These are phyloP conservation scores for Dictyostelium citrinum DNA, from an alignment of 78 protist genomes.

Conservation along the genomic window DNA sequence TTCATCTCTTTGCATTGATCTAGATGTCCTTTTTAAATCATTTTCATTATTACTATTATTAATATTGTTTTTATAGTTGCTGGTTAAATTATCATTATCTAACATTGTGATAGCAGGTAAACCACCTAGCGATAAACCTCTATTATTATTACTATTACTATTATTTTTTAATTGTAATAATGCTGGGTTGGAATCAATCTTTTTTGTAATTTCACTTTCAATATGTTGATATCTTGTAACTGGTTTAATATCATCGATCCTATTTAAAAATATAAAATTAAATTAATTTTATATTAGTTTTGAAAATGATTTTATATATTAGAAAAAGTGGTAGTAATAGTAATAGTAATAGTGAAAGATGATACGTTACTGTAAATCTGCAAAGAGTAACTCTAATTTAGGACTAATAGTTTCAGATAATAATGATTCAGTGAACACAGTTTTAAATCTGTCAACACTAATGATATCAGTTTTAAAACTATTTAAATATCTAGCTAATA, in stretches of 20 bases:
- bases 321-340: background rate
- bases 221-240: slow-evolving; percentile 34
- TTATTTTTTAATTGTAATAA: too few species aligned
- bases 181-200: background rate
- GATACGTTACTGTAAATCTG: background rate
- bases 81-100: background rate
- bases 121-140: background rate
- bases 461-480: background rate
- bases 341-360: background rate
- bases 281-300: too few species aligned
- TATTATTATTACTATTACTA: background rate
- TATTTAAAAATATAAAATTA: too few species aligned
- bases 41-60: background rate
- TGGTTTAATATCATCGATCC: slow-evolving; percentile 41
- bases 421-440: background rate
- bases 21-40: background rate
- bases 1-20: background rate
- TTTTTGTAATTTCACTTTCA: slow-evolving; percentile 4
- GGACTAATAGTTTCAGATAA: background rate
- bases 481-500: background rate
- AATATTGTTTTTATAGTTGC: background rate
- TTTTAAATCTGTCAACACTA: background rate
- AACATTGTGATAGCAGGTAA: background rate
- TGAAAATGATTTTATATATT: too few species aligned
- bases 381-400: background rate